These are phyloP conservation scores for Bjerkandera adusta DNA, from an alignment of 1,284 basidiomycete species.

Conservation along the genomic window DNA sequence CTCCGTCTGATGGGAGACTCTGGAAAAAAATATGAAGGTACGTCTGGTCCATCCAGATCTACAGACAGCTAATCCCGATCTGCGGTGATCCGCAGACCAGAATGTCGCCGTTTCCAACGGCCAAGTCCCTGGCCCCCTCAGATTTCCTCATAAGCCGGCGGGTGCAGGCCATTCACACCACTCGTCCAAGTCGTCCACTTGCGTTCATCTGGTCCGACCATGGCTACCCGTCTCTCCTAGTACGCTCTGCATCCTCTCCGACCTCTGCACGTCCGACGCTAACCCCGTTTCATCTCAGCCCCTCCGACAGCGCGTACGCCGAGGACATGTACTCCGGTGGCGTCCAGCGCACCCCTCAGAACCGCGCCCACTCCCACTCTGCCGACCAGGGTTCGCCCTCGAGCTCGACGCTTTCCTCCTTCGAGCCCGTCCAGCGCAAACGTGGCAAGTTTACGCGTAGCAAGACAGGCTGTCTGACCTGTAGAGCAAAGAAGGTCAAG, in stretches of 20 bases:
- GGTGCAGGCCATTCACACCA: slow-evolving; percentile 17
- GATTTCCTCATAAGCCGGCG: slow-evolving; percentile 26
- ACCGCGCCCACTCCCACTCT: not conserved
- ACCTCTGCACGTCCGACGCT: slow-evolving; percentile 18
- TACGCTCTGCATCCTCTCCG: slow-evolving; percentile 33
- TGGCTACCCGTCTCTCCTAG: slow-evolving; percentile 62
- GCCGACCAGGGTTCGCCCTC: not conserved
- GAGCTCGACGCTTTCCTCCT: slow-evolving; percentile 34
- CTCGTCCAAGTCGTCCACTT: slow-evolving; percentile 20
- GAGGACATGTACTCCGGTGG: slow-evolving; percentile 6
- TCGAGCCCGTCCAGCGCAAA: slow-evolving; percentile 58
- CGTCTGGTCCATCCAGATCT: slow-evolving; percentile 6
- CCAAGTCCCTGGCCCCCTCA: slow-evolving; percentile 1
- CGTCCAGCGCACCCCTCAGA: not conserved
- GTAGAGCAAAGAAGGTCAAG: slow-evolving; percentile 86
- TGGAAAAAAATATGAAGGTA: slow-evolving; percentile 8
- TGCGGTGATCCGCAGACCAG: slow-evolving; percentile 33
- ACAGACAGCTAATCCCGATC: slow-evolving; percentile 23
- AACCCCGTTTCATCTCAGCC: slow-evolving; percentile 18
- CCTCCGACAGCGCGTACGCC: slow-evolving; percentile 28
- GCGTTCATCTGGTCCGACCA: slow-evolving; percentile 35
- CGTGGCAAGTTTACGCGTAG: slow-evolving; percentile 85
- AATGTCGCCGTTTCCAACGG: no score
- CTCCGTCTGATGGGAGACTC: slow-evolving; percentile 6
- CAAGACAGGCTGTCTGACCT: slow-evolving; percentile 83